Percentiles rank a stretch among this genome's conserved stretches.
Conservation (phyloP, 179 eudicot species). For the Silene coronaria region DNA sequence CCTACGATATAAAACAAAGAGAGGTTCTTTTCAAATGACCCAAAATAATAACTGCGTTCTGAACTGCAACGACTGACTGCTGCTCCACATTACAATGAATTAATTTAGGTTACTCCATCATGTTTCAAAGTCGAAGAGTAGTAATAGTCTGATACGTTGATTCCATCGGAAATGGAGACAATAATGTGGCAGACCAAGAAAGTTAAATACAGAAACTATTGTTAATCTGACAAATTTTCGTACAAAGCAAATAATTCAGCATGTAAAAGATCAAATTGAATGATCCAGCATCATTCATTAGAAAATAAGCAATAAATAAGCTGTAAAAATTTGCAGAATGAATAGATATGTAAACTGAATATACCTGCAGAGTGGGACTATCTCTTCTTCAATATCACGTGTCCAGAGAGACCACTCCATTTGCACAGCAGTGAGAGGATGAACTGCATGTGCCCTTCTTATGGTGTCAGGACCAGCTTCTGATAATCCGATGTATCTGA, state of each 20-base stretch:
- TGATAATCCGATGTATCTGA: slow-evolving; percentile 56
- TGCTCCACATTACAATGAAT: neutral
- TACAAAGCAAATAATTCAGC: neutral
- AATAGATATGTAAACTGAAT: neutral
- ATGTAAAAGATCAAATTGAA: neutral
- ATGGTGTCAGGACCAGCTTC: slow-evolving; percentile 60
- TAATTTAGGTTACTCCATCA: neutral
- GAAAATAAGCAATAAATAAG: neutral
- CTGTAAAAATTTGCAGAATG: neutral
- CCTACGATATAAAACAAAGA: too few relatives aligned
- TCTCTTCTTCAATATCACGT: slow-evolving; percentile 57
- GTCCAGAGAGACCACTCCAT: slow-evolving; percentile 71
- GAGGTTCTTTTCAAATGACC: too few relatives aligned
- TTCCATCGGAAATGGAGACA: neutral
- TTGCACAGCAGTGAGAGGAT: slow-evolving; percentile 57
- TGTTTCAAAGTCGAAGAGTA: neutral
- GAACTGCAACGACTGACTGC: neutral
- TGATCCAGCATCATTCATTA: neutral
- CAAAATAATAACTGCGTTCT: too few relatives aligned
- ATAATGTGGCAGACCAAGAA: neutral
- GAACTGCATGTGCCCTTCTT: slow-evolving; percentile 62
- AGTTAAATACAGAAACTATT: neutral
- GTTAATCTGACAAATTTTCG: neutral
- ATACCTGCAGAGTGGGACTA: slow-evolving; percentile 60
- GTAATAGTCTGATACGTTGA: neutral